Base-by-base conservation (phyloP, 495 filamentous ascomycete genomes). In the Tetracladium setigerum region DNA sequence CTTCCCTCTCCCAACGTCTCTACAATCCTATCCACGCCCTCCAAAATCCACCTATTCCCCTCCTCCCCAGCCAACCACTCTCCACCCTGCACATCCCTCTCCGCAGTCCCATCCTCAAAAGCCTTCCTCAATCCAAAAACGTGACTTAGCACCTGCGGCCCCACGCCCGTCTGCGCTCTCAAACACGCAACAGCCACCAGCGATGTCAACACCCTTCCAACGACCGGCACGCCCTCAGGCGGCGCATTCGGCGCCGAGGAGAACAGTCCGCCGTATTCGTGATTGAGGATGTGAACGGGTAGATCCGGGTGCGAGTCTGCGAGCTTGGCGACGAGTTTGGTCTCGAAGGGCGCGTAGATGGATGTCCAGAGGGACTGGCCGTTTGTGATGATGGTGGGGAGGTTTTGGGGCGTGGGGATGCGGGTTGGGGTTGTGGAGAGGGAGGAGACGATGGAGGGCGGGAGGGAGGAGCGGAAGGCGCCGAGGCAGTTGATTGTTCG, bases 401-500 rank as follows among this genome's bases (percentile, higher is more conserved):
- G 63, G 54, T 81, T 85, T 1, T 49, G 4, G 5, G 15, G 15
- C 11, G 54, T 47, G 2, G 54, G 27, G 1, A 41, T 41, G 13
- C 80, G 74, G 24, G 78, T 72, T 0, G 79, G 67, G 4, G 57
- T 64, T 4, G 62, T 74, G 24, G 71, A 65, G 3, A 83, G 66
- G 1, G 57, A 38, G 1, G 63, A 52, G 13, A 59, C 49, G 19
- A 83, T 66, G 40, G 64, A 53, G 4, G 59, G 37, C 0, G 83
- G 81, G 61, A 83, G 70, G 33, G 63, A 65, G 33, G 66, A 58
- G 37, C 68, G 70, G 71, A 90, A 89, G 43, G 77, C 78, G 54
- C 72, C 74, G 0, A 90, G 78, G 52, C 72, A 78, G 70, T 90
- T 90, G 62, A 90, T 90, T 39, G 78, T 84, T 44, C 86, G 77